These are phyloP conservation scores for Emergomyces pasteurianus DNA, from an alignment of 2,329 filamentous ascomycete species.

Conservation along the genomic window DNA sequence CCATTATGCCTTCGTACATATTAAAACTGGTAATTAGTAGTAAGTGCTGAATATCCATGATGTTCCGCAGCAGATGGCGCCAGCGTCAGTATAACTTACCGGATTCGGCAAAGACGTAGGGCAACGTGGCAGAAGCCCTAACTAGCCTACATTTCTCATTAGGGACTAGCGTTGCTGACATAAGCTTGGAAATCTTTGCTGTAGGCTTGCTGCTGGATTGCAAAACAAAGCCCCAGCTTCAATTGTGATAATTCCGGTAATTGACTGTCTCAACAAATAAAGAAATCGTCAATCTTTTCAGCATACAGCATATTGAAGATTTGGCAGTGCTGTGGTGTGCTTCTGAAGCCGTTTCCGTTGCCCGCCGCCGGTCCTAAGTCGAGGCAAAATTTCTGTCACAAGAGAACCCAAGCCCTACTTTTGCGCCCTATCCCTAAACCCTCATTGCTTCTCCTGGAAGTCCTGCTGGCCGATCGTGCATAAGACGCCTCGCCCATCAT, in stretches of 20 bases:
- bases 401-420: slow-evolving; percentile 27
- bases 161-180: background rate
- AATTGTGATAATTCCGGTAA: background rate
- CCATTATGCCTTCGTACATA: too few species aligned
- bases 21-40: too few species aligned
- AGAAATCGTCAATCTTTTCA: background rate
- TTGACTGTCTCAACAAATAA: background rate
- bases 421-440: slow-evolving; percentile 38
- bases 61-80: too few species aligned
- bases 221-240: background rate
- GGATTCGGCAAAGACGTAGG: background rate
- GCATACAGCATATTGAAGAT: background rate
- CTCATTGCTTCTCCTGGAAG: slow-evolving; percentile 37
- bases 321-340: background rate
- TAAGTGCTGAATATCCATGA: too few species aligned
- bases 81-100: background rate
- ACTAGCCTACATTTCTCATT: background rate
- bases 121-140: background rate
- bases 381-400: slow-evolving; percentile 4
- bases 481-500: slow-evolving; percentile 18
- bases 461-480: slow-evolving; percentile 14
- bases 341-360: slow-evolving; percentile 1
- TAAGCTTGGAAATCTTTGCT: background rate
- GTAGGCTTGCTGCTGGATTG: background rate
- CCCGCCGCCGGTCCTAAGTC: background rate